A percentile compares a stretch with the other conserved stretches of the same genome.
phyloP scores from a whole-genome alignment of 345 rosid species.

The Firmiana major region DNA sequence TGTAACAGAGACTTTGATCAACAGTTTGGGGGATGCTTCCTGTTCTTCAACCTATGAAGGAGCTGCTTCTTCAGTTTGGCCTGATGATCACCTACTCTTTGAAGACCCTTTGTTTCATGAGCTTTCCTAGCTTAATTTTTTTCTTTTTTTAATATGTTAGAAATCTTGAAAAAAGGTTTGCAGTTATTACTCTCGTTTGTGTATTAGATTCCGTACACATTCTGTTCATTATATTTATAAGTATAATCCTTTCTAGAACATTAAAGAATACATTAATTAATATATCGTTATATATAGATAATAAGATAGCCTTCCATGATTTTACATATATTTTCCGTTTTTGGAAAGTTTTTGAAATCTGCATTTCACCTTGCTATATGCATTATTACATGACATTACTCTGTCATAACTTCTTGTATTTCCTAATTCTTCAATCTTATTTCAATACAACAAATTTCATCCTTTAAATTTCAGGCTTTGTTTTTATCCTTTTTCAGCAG shows the following conservation, averaged over 20 bases:
- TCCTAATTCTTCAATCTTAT: background rate
- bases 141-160: background rate
- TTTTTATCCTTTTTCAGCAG: background rate
- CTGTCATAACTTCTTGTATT: background rate
- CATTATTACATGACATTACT: background rate
- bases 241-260: conserved; percentile 7
- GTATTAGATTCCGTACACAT: conserved; percentile 3
- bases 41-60: conserved; percentile 30
- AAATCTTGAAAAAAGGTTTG: conserved; percentile 7
- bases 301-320: background rate
- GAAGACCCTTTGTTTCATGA: conserved; percentile 50
- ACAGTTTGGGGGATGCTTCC: conserved; percentile 19
- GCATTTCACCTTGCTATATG: background rate
- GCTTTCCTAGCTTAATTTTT: conserved; percentile 32
- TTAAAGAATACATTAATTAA: background rate
- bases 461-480: no score
- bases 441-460: background rate
- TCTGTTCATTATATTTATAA: background rate
- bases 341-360: background rate
- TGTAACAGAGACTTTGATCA: conserved; percentile 7
- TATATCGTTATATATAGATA: background rate
- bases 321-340: background rate
- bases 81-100: conserved; percentile 32
- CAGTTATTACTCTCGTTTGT: conserved; percentile 8
- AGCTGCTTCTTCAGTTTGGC: conserved; percentile 37